phyloP scores from a whole-genome alignment of 257 asterid species.

The Penstemon davidsonii region DNA sequence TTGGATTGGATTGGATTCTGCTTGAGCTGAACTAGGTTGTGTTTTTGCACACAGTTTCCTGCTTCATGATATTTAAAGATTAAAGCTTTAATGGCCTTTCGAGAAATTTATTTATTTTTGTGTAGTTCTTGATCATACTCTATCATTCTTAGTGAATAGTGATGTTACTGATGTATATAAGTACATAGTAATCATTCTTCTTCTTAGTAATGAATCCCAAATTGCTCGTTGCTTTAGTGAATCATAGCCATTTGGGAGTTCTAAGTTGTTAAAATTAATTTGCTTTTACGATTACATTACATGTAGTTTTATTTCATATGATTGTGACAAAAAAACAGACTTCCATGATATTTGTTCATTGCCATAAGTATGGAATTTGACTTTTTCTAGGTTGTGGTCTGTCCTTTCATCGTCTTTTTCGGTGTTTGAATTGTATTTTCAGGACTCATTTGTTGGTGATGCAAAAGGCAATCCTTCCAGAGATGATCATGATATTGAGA shows the following conservation, averaged over 20 bases:
- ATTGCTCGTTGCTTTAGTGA: too few relatives aligned
- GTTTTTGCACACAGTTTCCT: neutral
- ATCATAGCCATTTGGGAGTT: too few relatives aligned
- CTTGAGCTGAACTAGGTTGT: neutral
- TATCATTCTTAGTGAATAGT: too few relatives aligned
- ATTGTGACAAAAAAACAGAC: neutral
- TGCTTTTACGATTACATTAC: neutral
- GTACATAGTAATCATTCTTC: too few relatives aligned
- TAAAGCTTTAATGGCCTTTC: neutral
- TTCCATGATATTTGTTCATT: neutral
- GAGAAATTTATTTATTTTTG: neutral
- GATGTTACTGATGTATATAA: too few relatives aligned
- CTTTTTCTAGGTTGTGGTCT: neutral
- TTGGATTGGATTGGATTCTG: conserved; percentile 5
- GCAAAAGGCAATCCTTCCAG: conserved; percentile 42
- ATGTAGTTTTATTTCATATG: too few relatives aligned
- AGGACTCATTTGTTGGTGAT: conserved; percentile 66
- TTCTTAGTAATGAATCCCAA: too few relatives aligned
- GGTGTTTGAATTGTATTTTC: conserved; percentile 17
- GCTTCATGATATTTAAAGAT: neutral
- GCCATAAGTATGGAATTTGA: neutral
- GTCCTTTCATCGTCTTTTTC: neutral
- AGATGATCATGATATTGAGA: conserved; percentile 59
- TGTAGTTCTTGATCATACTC: neutral
- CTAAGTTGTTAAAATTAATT: neutral